These are phyloP conservation scores for Solanum corneliomulleri DNA, from an alignment of 257 asterid genomes.

Conservation along the genomic window DNA sequence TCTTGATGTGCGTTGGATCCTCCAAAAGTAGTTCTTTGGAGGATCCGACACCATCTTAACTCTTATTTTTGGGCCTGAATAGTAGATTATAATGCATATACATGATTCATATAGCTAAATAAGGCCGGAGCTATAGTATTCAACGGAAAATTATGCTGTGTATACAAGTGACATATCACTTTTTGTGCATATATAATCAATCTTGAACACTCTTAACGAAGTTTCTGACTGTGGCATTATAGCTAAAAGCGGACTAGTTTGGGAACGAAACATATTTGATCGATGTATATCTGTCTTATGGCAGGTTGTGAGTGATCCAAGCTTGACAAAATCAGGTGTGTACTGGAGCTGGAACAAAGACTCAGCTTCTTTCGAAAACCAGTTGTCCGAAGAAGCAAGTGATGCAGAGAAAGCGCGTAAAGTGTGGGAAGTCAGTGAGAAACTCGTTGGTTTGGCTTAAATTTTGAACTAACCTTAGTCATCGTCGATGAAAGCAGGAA, in stretches of 20 bases:
- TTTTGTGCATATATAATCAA: background rate
- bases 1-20: background rate
- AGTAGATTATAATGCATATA: background rate
- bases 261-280: background rate
- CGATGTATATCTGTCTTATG: background rate
- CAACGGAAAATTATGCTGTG: background rate
- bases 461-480: background rate
- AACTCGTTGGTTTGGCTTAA: constrained; percentile 66
- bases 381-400: constrained; percentile 80
- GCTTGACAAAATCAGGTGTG: constrained; percentile 91
- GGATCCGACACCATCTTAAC: background rate
- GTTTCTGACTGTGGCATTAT: background rate
- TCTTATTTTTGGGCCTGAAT: background rate
- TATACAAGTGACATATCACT: background rate
- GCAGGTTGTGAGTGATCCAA: constrained; percentile 89
- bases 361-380: constrained; percentile 86
- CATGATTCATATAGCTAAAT: background rate
- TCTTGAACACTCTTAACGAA: background rate
- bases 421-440: constrained; percentile 87
- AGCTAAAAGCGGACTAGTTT: background rate
- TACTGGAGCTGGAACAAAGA: constrained; percentile 99
- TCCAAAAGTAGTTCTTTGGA: background rate
- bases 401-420: constrained; percentile 69
- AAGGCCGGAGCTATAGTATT: background rate
- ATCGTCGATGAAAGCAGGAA: background rate